Conservation (phyloP, 768 basidiomycete genomes). For the Tremella mesenterica region DNA sequence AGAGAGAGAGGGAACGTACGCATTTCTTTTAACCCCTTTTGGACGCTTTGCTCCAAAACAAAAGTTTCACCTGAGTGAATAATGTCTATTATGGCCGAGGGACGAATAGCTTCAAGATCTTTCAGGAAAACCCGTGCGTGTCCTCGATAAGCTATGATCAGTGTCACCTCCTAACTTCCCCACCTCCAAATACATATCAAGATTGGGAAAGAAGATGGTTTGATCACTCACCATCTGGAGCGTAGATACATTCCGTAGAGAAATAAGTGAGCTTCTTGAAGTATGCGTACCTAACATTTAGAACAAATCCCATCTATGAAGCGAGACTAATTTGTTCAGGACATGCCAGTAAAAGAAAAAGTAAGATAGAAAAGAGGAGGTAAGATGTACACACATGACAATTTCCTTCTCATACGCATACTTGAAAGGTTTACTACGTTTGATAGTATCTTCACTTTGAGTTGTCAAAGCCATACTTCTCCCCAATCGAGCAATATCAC, state of each 20-base stretch:
- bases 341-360: background rate
- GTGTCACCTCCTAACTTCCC: background rate
- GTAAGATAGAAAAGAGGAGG: background rate
- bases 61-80: slow-evolving; percentile 93
- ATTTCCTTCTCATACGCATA: slow-evolving; percentile 99
- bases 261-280: slow-evolving; percentile 99
- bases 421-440: slow-evolving; percentile 97
- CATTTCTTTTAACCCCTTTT: slow-evolving; percentile 69
- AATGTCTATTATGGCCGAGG: slow-evolving; percentile 93
- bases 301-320: background rate
- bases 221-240: slow-evolving; percentile 57
- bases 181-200: too few species aligned
- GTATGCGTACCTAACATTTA: slow-evolving; percentile 77
- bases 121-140: slow-evolving; percentile 91
- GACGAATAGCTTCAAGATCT: slow-evolving; percentile 85
- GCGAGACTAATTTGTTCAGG: too few species aligned
- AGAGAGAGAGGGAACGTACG: slow-evolving; percentile 53
- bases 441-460: slow-evolving; percentile 91
- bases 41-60: slow-evolving; percentile 75
- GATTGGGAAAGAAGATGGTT: background rate
- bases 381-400: slow-evolving; percentile 63
- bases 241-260: slow-evolving; percentile 98
- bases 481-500: slow-evolving; percentile 87
- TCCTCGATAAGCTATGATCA: slow-evolving; percentile 69
- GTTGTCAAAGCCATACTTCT: slow-evolving; percentile 93